Evolutionary conservation across 2,329 filamentous ascomycete genomes (phyloP).

Genomic region (Madurella fahalii): DNA sequence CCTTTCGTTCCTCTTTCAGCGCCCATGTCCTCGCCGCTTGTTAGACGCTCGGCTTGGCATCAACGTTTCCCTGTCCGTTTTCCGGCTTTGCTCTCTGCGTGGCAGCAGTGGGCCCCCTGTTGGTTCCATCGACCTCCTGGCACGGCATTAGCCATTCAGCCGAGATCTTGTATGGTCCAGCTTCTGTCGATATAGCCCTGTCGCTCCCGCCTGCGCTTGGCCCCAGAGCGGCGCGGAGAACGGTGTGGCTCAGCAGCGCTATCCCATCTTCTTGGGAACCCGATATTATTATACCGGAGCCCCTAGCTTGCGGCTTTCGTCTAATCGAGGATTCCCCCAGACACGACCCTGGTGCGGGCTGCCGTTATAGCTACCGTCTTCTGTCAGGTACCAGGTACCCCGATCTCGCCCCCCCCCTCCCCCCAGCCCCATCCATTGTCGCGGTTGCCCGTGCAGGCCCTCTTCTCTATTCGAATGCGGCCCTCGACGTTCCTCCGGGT

Average conservation of each 20-base stretch:
- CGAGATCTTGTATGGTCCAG: constrained; percentile 40
- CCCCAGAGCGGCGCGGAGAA: constrained; percentile 24
- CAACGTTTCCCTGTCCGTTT: constrained; percentile 25
- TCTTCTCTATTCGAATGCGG: constrained; percentile 41
- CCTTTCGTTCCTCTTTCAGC: constrained; percentile 17
- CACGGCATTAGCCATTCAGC: constrained; percentile 50
- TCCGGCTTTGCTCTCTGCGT: constrained; percentile 25
- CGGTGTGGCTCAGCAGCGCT: constrained; percentile 37
- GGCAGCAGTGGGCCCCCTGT: constrained; percentile 27
- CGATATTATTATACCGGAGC: constrained; percentile 25
- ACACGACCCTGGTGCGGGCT: constrained; percentile 27
- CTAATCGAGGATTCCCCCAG: constrained; percentile 31
- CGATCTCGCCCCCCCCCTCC: constrained; percentile 18
- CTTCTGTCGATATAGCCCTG: constrained; percentile 35
- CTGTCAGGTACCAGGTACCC: constrained; percentile 39
- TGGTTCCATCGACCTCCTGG: constrained; percentile 37
- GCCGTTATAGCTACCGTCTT: constrained; percentile 38
- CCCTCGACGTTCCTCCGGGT: constrained; percentile 45
- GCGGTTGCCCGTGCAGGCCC: constrained; percentile 38
- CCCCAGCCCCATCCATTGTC: constrained; percentile 24
- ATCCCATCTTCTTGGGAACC: constrained; percentile 21
- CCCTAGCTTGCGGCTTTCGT: constrained; percentile 34
- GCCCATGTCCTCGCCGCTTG: constrained; percentile 18
- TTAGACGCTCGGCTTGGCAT: constrained; percentile 21
- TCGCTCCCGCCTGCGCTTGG: constrained; percentile 33